A percentile compares a stretch with the other conserved stretches of the same genome.
phyloP scores from a whole-genome alignment of 1,284 basidiomycete genomes.

The Boletellus dicymbophilus region DNA sequence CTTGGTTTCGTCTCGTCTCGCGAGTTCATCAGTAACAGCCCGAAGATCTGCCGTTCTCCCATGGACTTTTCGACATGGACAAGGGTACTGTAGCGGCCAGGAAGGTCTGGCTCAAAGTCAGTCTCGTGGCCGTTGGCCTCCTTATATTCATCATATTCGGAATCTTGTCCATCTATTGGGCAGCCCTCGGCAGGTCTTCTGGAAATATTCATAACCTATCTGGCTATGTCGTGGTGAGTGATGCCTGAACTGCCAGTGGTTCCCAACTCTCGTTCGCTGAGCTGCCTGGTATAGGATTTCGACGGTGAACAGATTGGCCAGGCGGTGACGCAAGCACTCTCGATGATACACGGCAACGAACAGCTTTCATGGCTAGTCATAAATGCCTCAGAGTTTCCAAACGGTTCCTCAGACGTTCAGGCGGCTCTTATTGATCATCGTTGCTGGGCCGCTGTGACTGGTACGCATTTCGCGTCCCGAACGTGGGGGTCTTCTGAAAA shows the following conservation, averaged over 20 bases:
- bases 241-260: neutral
- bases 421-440: slow-evolving; percentile 40
- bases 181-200: slow-evolving; percentile 33
- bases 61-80: slow-evolving; percentile 37
- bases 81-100: slow-evolving; percentile 32
- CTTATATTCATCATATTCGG: slow-evolving; percentile 33
- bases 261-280: neutral
- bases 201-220: slow-evolving; percentile 37
- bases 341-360: slow-evolving; percentile 20
- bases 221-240: slow-evolving; percentile 41
- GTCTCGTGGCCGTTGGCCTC: slow-evolving; percentile 22
- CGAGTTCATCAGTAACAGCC: slow-evolving; percentile 22
- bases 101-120: slow-evolving; percentile 33
- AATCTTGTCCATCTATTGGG: slow-evolving; percentile 42
- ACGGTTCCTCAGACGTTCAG: slow-evolving; percentile 38
- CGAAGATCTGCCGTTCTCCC: slow-evolving; percentile 37
- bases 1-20: neutral
- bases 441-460: slow-evolving; percentile 46
- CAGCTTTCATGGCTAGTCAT: slow-evolving; percentile 42
- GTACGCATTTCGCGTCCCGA: slow-evolving; percentile 27
- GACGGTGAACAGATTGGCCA: slow-evolving; percentile 50
- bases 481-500: neutral
- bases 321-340: slow-evolving; percentile 38
- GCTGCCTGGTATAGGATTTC: slow-evolving; percentile 44
- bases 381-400: slow-evolving; percentile 42